Conservation (phyloP, 2,329 filamentous ascomycete genomes). For the Botrytis byssoidea region DNA sequence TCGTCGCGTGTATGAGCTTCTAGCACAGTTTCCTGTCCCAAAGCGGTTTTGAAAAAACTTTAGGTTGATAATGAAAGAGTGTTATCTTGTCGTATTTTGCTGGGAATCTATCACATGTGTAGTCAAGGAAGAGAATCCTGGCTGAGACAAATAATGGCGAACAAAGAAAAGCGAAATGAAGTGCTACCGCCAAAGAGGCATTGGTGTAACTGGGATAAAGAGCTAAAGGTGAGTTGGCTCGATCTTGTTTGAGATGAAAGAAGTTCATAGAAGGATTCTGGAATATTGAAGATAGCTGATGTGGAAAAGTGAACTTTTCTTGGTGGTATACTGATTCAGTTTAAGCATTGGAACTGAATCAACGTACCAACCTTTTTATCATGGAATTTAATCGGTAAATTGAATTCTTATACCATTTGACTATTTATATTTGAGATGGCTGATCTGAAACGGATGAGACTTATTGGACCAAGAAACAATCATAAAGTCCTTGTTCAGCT, state of each 20-base stretch:
- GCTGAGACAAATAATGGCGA: background rate
- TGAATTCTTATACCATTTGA: background rate
- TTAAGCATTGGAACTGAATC: fast-evolving
- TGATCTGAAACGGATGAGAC: background rate
- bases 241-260: background rate
- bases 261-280: background rate
- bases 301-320: background rate
- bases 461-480: fast-evolving
- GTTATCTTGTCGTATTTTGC: background rate
- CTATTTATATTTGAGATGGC: background rate
- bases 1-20: background rate
- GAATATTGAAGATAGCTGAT: background rate
- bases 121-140: background rate
- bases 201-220: background rate
- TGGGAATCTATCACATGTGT: background rate
- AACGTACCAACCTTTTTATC: background rate
- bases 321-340: background rate
- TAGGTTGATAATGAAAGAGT: background rate
- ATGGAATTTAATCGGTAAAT: background rate
- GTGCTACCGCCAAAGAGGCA: background rate
- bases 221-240: background rate
- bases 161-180: slow-evolving; percentile 8
- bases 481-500: background rate
- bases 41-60: background rate
- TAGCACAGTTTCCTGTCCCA: background rate